Base-by-base conservation (phyloP, 1,284 basidiomycete genomes). In the Pseudozyma pruni region DNA sequence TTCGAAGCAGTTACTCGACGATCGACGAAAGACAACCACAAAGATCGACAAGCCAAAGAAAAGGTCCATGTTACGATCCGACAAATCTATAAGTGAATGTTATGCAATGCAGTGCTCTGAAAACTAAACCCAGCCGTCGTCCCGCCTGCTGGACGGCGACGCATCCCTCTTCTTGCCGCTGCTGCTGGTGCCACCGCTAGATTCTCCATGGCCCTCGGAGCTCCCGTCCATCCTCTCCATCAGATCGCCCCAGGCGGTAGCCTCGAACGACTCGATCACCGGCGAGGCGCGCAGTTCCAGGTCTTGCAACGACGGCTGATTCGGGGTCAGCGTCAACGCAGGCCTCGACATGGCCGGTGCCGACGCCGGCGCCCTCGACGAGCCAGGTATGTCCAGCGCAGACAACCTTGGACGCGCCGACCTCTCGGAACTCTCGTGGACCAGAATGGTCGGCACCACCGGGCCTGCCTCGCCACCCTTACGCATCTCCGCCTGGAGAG, bases 211-310 rank as follows among this genome's bases (percentile, higher is more conserved):
- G 13, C 33, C 48, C 14, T 52, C 44, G 14, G 32, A 33, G n/a
- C 29, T 37, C 8, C 37, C 19, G 19, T 52, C 51, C 8, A 75
- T 56, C n/a, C 74, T 44, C 33, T 60, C 59, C 74, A 75, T 75
- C 10, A 73, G 20, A 19, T 71, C 59, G 14, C 74, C 74, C 74
- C 74, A 75, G 2, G 67, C 66, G 0, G 74, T 64, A 4, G 71
- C 62, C 22, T 68, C 67, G 37, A 75, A 75, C 22, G 56, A 55
- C 29, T 70, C 62, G 20, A 75, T 56, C 29, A 42, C 43, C 2
- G 74, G 74, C 11, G 74, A 73, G 4, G 71, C 66, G 3, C 70
- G 55, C 20, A 57, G 11, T 27, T 61, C 67, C 19, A 73, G 23
- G 19, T 71, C 67, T 6, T 73, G 67, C 32, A 64, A 34, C 10